Conservation (phyloP, 768 basidiomycete species). For the Termitomyces bulborhizus region DNA sequence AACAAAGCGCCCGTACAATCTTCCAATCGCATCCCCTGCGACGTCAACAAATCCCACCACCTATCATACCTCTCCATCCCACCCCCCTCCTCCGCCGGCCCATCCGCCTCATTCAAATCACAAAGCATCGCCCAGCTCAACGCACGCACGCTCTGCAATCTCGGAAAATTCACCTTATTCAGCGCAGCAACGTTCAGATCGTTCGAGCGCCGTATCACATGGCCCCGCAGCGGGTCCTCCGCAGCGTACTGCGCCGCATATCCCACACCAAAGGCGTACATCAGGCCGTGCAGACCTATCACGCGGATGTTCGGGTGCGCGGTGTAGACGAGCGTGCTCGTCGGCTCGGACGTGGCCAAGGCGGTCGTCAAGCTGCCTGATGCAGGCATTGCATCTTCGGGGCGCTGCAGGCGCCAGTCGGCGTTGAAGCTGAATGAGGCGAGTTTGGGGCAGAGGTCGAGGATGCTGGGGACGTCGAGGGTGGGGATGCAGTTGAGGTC, state of each 20-base stretch:
- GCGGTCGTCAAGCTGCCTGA: constrained; percentile 9
- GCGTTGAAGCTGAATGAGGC: constrained; percentile 65
- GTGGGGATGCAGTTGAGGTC: constrained; percentile 56
- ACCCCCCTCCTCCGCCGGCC: constrained; percentile 32
- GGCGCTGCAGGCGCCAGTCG: constrained; percentile 49
- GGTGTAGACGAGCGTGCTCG: constrained; percentile 35
- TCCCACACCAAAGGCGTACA: constrained; percentile 65
- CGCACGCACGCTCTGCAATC: constrained; percentile 51
- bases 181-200: constrained; percentile 60
- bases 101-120: constrained; percentile 52
- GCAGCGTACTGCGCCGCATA: constrained; percentile 36
- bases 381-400: constrained; percentile 11
- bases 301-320: constrained; percentile 54
- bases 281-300: constrained; percentile 65
- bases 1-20: constrained; percentile 69
- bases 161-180: constrained; percentile 51
- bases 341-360: constrained; percentile 20
- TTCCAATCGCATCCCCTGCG: constrained; percentile 53
- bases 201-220: constrained; percentile 48
- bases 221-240: constrained; percentile 36
- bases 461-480: constrained; percentile 51
- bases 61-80: constrained; percentile 56
- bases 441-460: constrained; percentile 60
- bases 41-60: constrained; percentile 56
- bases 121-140: constrained; percentile 48